Conservation (phyloP, 345 rosid genomes). For the Physaria fendleri region DNA sequence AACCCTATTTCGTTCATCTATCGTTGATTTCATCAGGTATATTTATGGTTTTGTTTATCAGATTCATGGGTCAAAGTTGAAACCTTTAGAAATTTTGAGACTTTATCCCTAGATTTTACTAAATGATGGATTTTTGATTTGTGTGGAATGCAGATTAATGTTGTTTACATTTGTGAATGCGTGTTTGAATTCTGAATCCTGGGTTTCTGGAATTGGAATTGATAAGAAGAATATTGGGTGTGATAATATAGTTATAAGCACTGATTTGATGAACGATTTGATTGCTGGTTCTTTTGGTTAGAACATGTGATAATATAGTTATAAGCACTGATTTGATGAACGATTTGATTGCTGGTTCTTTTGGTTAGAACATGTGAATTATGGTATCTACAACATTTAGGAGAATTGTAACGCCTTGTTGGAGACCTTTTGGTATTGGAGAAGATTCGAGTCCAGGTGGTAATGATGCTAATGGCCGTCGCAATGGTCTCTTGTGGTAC, state of each 20-base stretch:
- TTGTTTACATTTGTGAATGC: constrained; percentile 52
- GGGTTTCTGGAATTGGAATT: constrained; percentile 39
- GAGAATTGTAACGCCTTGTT: constrained; percentile 78
- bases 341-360: no score
- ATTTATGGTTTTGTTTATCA: background rate
- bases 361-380: constrained; percentile 70
- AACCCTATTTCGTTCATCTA: constrained; percentile 14
- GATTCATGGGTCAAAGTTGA: background rate
- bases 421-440: constrained; percentile 75
- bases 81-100: background rate
- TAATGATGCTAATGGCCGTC: constrained; percentile 50
- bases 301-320: no score
- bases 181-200: constrained; percentile 54
- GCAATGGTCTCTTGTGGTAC: constrained; percentile 83
- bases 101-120: constrained; percentile 5
- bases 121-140: background rate
- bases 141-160: constrained; percentile 56
- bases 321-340: no score
- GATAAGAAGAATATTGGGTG: constrained; percentile 35
- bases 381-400: constrained; percentile 71
- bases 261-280: constrained; percentile 43
- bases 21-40: constrained; percentile 30
- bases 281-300: constrained; percentile 70
- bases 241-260: constrained; percentile 30
- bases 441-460: constrained; percentile 49